Base-by-base conservation (phyloP, 805 yeast genomes). In the Monosporozyma solicola region DNA sequence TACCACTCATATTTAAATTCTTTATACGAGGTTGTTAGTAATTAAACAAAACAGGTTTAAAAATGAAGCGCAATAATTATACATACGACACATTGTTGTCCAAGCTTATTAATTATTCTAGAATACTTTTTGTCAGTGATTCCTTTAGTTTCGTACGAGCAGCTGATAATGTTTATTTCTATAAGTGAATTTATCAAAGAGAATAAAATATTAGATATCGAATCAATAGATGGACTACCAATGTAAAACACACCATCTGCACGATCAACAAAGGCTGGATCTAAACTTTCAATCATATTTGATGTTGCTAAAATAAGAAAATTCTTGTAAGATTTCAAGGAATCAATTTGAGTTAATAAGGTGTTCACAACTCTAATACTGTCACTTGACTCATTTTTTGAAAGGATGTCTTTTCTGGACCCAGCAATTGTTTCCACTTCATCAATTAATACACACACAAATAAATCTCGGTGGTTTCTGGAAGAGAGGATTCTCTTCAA, bases 371-470 rank as follows among this genome's bases (percentile, higher is more conserved):
- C 73, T 44, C 77, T 67, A 0, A 74, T 59, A 20, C 75, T 67
- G 56, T 74, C 78, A 1, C 73, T 68, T 1, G 78, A 67, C 55
- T 74, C 78, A 52, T 71, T 69, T 47, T 71, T 72, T 7, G 57
- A 59, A 41, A 70, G 54, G 3, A 72, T 55, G 16, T 66, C 65
- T 8, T 60, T 49, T 59, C 80, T 65, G 16, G 77, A 72, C 39
- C 70, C 63, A 1, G 77, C 77, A 33, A 76, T 62, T 0, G 79
- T 71, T 57, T 76, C 80, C 11, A 75, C 70, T 53, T 76, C 80
- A 57, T 76, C 79, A 48, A 76, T 71, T n/a, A 75, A 54, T 15
- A 75, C 54, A 47, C 73, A 66, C 2, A 74, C 61, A 53, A 68
- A 62, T 13, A 57, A 51, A 3, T 54, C 54, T 16, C 57, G 48